Base-by-base conservation (phyloP, 306 rosid species). In the Cajanus cajan region DNA sequence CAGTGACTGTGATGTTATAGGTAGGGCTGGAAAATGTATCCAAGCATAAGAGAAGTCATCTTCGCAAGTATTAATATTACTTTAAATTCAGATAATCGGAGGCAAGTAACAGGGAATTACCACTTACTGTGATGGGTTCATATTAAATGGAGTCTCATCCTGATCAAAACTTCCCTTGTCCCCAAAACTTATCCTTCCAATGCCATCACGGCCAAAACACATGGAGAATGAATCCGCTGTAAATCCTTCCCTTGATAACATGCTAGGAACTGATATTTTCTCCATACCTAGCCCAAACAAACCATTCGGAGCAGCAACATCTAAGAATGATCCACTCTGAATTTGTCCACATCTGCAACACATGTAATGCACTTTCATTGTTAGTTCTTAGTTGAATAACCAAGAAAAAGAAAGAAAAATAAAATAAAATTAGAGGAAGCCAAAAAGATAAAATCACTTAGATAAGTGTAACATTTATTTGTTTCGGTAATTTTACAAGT, bases 231-330 rank as follows among this genome's bases (percentile, higher is more conserved):
- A 94, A 88, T 94, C 88, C 47, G 94, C 92, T 4, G 80, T 92
- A 55, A 89, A 85, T 14, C 98, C 98, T 74, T 90, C 94, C 71
- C 90, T 83, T 24, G 97, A 89, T 75, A 94, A 88, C 81, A 90
- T 81, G 86, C 97, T 94, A 78, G 98, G 98, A 84, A 94, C 98
- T 45, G 98, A 94, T 90, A 94, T 89, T 81, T 90, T 90, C 89
- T 89, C 94, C 98, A 94, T 92, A 47, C 98, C 98, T 25, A 92
- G 97, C 84, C 98, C 97, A 88, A 94, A 87, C 82, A 94, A 87
- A 77, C 97, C 98, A 24, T 94, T 92, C 51, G 98, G 98, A 67
- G 97, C 98, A 57, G 97, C 96, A 78, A 88, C 89, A 79, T 94
- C 98, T 74, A 92, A 82, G 83, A 94, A 92, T 0, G 97, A 94